A percentile compares a stretch with the other conserved stretches of the same genome.
These are phyloP conservation scores for Phialophora chinensis DNA, from an alignment of 2,329 filamentous ascomycete species.

Conservation along the genomic window DNA sequence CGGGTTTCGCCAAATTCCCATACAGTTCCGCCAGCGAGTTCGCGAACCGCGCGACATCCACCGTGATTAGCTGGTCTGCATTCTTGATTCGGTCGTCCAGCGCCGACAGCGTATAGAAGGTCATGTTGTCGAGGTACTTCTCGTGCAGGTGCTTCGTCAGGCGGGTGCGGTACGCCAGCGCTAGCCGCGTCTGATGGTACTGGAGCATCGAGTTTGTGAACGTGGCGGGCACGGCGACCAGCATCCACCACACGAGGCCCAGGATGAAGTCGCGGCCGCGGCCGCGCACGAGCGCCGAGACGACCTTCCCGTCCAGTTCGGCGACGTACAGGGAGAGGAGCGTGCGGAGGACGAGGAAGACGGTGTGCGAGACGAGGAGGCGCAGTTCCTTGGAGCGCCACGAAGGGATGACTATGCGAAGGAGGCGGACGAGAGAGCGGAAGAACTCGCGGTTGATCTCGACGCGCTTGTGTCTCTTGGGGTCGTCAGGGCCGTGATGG, in stretches of 20 bases:
- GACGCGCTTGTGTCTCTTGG: constrained; percentile 69
- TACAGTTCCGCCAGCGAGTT: constrained; percentile 94
- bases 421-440: constrained; percentile 74
- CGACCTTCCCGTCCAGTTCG: constrained; percentile 86
- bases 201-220: constrained; percentile 99
- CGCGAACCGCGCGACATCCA: constrained; percentile 95
- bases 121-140: constrained; percentile 95
- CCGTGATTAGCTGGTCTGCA: constrained; percentile 93
- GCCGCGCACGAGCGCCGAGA: constrained; percentile 89
- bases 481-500: background rate
- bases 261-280: constrained; percentile 88
- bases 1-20: constrained; percentile 92
- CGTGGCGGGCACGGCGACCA: constrained; percentile 91
- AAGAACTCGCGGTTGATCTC: constrained; percentile 90
- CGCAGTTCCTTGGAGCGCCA: constrained; percentile 88
- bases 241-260: constrained; percentile 96
- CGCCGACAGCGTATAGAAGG: constrained; percentile 94
- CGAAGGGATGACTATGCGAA: constrained; percentile 87
- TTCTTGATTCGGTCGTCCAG: constrained; percentile 98
- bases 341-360: constrained; percentile 89
- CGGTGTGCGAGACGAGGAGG: constrained; percentile 84
- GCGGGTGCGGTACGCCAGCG: constrained; percentile 88
- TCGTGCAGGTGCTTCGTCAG: constrained; percentile 95
- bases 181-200: constrained; percentile 94
- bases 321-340: constrained; percentile 95